These are phyloP conservation scores for Odontarrhena argentea DNA, from an alignment of 345 rosid species.

Conservation along the genomic window DNA sequence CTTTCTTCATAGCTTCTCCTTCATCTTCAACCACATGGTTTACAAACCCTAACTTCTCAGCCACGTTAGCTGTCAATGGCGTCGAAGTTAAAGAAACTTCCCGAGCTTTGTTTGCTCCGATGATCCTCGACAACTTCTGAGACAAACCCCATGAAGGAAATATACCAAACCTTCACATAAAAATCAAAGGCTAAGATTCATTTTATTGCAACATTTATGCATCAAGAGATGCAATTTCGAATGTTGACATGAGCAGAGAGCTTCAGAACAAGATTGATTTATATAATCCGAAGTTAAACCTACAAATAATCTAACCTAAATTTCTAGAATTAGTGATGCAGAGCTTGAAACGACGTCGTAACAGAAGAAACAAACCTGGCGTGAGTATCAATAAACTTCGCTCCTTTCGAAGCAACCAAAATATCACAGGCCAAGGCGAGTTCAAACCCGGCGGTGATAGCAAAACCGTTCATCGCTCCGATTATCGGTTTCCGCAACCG, in stretches of 20 bases:
- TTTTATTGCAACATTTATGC: not conserved
- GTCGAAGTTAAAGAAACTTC: slow-evolving; percentile 69
- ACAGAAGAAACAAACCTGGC: slow-evolving; percentile 48
- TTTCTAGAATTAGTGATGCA: not conserved
- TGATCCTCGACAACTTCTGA: slow-evolving; percentile 79
- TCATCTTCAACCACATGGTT: slow-evolving; percentile 75
- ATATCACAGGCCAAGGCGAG: slow-evolving; percentile 89
- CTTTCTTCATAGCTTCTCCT: slow-evolving; percentile 62
- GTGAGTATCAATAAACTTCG: slow-evolving; percentile 88
- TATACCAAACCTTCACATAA: slow-evolving; percentile 87
- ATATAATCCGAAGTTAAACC: not conserved
- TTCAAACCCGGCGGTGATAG: slow-evolving; percentile 91
- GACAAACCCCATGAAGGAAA: slow-evolving; percentile 98
- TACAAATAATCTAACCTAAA: not conserved
- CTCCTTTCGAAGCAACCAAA: slow-evolving; percentile 70
- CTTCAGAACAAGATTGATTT: not conserved
- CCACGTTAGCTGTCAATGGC: slow-evolving; percentile 81
- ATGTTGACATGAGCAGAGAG: not conserved
- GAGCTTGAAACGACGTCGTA: not conserved
- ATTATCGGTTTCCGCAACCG: slow-evolving; percentile 75
- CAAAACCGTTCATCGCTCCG: slow-evolving; percentile 86
- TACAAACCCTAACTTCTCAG: slow-evolving; percentile 82
- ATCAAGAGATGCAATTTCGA: not conserved
- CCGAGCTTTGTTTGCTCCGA: slow-evolving; percentile 80
- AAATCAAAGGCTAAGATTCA: too few relatives aligned